A percentile compares a stretch with the other conserved stretches of the same genome.
These are phyloP conservation scores for Rutstroemia sydowiana DNA, from an alignment of 2,329 filamentous ascomycete genomes.

Conservation along the genomic window DNA sequence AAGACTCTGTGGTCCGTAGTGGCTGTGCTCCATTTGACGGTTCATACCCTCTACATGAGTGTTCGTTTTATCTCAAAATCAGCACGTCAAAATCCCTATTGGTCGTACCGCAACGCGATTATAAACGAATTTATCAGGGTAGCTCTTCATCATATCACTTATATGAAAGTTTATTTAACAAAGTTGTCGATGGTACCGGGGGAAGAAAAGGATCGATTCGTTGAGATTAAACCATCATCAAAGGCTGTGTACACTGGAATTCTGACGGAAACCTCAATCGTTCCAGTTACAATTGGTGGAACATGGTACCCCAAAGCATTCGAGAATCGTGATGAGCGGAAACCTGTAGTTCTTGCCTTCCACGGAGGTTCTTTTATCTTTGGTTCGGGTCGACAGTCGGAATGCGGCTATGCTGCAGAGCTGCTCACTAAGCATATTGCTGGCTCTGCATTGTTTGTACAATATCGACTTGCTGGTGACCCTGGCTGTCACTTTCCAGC, in stretches of 20 bases:
- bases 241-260: not conserved
- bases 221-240: not conserved
- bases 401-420: not conserved
- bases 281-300: not conserved
- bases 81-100: not conserved
- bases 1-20: not conserved
- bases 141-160: not conserved
- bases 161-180: not conserved
- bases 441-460: not conserved
- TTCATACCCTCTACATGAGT: not conserved
- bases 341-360: not conserved
- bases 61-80: not conserved
- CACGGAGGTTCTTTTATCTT: not conserved
- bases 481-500: not conserved
- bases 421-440: not conserved
- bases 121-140: not conserved
- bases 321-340: too few species aligned
- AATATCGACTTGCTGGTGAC: not conserved
- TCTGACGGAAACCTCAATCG: not conserved
- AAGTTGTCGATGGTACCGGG: not conserved
- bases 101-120: not conserved
- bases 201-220: not conserved
- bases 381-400: not conserved
- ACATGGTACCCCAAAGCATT: not conserved
- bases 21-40: not conserved